Percentiles rank a stretch among this genome's conserved stretches.
Evolutionary conservation across 1,139 yeast species (phyloP).

Genomic region (Yamadazyma diddensiae): DNA sequence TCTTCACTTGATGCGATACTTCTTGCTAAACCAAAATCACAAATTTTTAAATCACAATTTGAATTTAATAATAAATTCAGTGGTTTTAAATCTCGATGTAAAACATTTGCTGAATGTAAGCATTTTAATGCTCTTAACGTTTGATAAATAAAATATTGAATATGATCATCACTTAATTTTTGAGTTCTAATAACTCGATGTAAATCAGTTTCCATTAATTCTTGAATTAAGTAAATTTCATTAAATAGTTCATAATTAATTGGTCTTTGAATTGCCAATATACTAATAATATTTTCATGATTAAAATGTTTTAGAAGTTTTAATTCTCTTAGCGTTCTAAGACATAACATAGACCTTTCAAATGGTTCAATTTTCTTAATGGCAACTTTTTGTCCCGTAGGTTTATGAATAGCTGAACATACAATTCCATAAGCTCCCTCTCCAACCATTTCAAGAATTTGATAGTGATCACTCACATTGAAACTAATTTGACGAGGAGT

Average conservation of each 20-base stretch:
- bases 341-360: constrained; percentile 86
- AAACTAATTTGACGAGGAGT: constrained; percentile 57
- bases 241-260: constrained; percentile 67
- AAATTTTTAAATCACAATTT: constrained; percentile 88
- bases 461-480: constrained; percentile 85
- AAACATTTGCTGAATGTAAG: constrained; percentile 85
- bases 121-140: constrained; percentile 86
- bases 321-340: constrained; percentile 85
- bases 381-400: constrained; percentile 88
- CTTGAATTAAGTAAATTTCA: constrained; percentile 92
- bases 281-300: constrained; percentile 89
- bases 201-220: constrained; percentile 93
- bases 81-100: constrained; percentile 93
- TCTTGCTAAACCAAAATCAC: constrained; percentile 94
- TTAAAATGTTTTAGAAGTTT: constrained; percentile 81
- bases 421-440: constrained; percentile 99
- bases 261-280: constrained; percentile 90
- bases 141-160: constrained; percentile 90
- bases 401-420: constrained; percentile 86
- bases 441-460: constrained; percentile 81
- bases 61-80: constrained; percentile 82
- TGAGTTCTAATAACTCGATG: constrained; percentile 90
- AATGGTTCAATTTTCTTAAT: constrained; percentile 94
- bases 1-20: constrained; percentile 33
- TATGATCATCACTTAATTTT: constrained; percentile 81